phyloP scores from a whole-genome alignment of 2,329 filamentous ascomycete species.

The Botryotinia convoluta region DNA sequence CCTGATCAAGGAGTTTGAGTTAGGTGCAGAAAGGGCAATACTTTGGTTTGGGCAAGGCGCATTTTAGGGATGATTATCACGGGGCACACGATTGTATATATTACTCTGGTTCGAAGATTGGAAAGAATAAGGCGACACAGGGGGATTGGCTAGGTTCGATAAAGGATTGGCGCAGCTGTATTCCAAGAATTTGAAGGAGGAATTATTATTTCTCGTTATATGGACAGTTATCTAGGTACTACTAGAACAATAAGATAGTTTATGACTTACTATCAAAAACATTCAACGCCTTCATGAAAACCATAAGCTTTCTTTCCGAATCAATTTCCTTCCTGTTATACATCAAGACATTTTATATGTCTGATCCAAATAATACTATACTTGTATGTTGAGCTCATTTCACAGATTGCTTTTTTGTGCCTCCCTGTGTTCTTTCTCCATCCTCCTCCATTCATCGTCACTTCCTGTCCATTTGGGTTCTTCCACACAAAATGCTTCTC shows the following conservation, averaged over 20 bases:
- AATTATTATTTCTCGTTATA: neutral
- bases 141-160: neutral
- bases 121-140: constrained; percentile 3
- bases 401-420: neutral
- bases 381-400: neutral
- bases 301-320: neutral
- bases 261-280: neutral
- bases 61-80: neutral
- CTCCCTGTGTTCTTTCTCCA: constrained; percentile 18
- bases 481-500: constrained; percentile 31
- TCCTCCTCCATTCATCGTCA: constrained; percentile 34
- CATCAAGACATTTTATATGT: neutral
- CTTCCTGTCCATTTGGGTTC: constrained; percentile 9
- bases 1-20: neutral
- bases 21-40: neutral
- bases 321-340: neutral
- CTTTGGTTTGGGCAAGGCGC: constrained; percentile 5
- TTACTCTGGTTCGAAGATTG: neutral
- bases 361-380: neutral
- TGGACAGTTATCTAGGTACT: neutral
- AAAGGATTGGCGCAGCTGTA: neutral
- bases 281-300: neutral
- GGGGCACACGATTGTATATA: neutral
- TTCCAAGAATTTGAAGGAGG: neutral
- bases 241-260: neutral